These are phyloP conservation scores for Russula olivacea DNA, from an alignment of 768 basidiomycete genomes.

Conservation along the genomic window DNA sequence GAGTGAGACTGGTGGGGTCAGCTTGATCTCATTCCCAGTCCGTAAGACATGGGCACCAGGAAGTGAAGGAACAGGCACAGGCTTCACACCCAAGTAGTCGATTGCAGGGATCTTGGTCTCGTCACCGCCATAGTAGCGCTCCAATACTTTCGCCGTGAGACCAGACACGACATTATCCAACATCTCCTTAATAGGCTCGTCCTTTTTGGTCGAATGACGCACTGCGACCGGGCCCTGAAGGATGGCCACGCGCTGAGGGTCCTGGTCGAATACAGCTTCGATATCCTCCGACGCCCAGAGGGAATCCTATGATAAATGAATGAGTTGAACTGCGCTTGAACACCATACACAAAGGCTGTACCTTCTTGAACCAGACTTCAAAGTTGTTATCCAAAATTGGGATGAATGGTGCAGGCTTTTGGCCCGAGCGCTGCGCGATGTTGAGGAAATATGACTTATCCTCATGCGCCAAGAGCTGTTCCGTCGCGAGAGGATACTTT, in stretches of 20 bases:
- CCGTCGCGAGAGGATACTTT: conserved; percentile 72
- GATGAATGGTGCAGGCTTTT: conserved; percentile 98
- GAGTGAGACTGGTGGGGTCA: conserved; percentile 44
- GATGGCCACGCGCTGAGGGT: conserved; percentile 96
- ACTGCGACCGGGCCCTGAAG: conserved; percentile 95
- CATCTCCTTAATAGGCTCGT: conserved; percentile 90
- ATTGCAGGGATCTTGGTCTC: conserved; percentile 64
- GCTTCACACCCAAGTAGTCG: conserved; percentile 73
- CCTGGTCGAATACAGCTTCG: conserved; percentile 97
- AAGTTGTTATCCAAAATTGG: conserved; percentile 90
- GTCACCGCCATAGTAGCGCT: conserved; percentile 74
- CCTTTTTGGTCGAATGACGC: conserved; percentile 79
- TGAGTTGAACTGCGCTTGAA: conserved; percentile 10
- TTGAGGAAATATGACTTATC: conserved; percentile 95
- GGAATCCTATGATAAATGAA: conserved; percentile 59
- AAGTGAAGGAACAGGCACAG: conserved; percentile 35
- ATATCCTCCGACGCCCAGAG: conserved; percentile 98
- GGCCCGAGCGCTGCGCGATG: conserved; percentile 91
- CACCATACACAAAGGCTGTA: conserved; percentile 30
- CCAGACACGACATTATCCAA: conserved; percentile 79
- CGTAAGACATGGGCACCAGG: conserved; percentile 42
- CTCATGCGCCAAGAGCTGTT: conserved; percentile 86
- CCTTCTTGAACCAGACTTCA: conserved; percentile 99
- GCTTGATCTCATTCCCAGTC: conserved; percentile 41
- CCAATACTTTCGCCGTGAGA: conserved; percentile 74